Evolutionary conservation across 2,329 filamentous ascomycete species (phyloP), one percentile per base, ranked within the genome.

Genomic region (Botrytis fragariae): DNA sequence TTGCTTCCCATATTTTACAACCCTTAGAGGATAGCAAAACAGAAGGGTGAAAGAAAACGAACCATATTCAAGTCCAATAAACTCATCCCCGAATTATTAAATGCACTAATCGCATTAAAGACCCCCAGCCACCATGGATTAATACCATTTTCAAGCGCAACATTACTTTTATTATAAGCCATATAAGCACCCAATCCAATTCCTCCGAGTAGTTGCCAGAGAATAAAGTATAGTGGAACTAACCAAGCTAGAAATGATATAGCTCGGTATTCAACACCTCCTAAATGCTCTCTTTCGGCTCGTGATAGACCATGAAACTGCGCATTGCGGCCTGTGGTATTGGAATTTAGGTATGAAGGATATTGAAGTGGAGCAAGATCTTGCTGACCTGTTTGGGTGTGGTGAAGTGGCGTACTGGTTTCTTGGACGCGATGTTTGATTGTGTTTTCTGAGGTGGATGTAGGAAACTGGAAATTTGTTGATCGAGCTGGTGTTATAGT

Each of bases 81-180:
- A 32, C 87, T 88, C 89, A 93, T 91, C 59, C 90, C 90, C n/a
- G 86, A 89, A 76, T 92, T 92, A 81, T 91, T 92, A 81, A 92
- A 93, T 0, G 90, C 90, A 29, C 89, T 91, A 7, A 89, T 86
- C 2, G 88, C 88, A 74, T 91, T 90, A 82, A 92, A 93, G 62
- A 89, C 86, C 59, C 90, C 90, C 3, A 89, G 83, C 90, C 90
- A 92, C 88, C 88, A 92, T 48, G 90, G 87, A 73, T 89, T 88
- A 71, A 90, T 84, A 20, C 86, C 88, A 79, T 92, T 91, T 7
- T 79, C 81, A 3, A 82, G 78, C 0, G 89, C 84, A 6, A 84
- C 82, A 14, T 82, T 82, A 0, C 87, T 82, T 61, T 85, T 84
- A 75, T 90, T 85, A 73, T 83, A 80, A 25, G 84, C 84, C 71